Conservation (phyloP, 345 rosid species). For the Gossypium turneri region DNA sequence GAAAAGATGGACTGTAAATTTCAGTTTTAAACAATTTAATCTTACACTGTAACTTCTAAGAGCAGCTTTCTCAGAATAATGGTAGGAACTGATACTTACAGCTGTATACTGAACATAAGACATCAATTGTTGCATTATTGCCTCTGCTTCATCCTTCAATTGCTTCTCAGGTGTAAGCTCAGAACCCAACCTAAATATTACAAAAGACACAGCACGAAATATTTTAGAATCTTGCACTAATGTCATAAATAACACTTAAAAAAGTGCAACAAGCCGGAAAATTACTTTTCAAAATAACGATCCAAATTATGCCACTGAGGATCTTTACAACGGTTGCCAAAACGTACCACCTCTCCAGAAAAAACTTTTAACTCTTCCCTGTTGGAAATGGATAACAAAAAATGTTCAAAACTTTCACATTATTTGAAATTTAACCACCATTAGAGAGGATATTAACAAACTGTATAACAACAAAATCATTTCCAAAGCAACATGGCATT, state of each 20-base stretch:
- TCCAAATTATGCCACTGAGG: constrained; percentile 97
- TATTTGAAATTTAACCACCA: not conserved
- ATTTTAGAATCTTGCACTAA: constrained; percentile 11
- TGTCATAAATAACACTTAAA: not conserved
- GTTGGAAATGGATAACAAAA: constrained; percentile 19
- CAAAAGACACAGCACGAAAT: constrained; percentile 20
- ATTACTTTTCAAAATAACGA: constrained; percentile 89
- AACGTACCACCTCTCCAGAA: constrained; percentile 93
- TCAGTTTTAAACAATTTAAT: not conserved
- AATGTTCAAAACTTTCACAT: not conserved
- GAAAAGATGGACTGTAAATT: not conserved
- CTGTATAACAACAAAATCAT: not conserved
- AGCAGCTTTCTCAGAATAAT: constrained; percentile 6
- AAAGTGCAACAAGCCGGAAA: constrained; percentile 20
- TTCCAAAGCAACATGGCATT: constrained; percentile 8
- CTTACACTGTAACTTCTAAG: constrained; percentile 5
- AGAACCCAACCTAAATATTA: constrained; percentile 65
- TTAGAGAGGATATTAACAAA: constrained; percentile 1
- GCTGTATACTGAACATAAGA: constrained; percentile 81
- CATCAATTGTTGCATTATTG: constrained; percentile 68
- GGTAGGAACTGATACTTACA: constrained; percentile 42
- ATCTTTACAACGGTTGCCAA: constrained; percentile 97
- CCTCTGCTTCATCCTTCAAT: constrained; percentile 73
- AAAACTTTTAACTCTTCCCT: constrained; percentile 90
- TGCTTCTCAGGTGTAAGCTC: constrained; percentile 67